These are phyloP conservation scores for Diplodia mutila DNA, from an alignment of 2,329 filamentous ascomycete genomes.

Conservation along the genomic window DNA sequence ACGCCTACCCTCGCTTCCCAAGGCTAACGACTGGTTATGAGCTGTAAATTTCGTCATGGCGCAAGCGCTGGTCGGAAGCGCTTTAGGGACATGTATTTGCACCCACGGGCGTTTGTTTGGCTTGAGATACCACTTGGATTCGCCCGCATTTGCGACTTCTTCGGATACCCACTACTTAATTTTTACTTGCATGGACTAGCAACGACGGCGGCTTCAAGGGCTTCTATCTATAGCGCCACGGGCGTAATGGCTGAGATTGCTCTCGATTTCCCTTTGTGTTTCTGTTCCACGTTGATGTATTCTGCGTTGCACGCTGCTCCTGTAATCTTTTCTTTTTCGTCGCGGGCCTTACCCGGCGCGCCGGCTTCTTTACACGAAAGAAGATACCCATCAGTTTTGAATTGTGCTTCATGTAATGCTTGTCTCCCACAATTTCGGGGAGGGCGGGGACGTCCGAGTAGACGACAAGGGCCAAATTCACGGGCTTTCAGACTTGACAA, in stretches of 20 bases:
- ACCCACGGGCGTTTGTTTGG: constrained; percentile 24
- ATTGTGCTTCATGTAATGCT: constrained; percentile 20
- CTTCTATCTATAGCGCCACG: constrained; percentile 16
- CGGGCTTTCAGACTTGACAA: constrained; percentile 8
- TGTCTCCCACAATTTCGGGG: neutral
- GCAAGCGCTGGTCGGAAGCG: constrained; percentile 23
- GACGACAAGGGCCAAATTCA: constrained; percentile 5
- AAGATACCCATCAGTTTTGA: constrained; percentile 18
- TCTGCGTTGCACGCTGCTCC: constrained; percentile 7
- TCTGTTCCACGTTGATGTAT: constrained; percentile 15
- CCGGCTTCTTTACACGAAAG: constrained; percentile 22
- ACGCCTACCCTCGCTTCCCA: constrained; percentile 16
- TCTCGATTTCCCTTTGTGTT: constrained; percentile 13
- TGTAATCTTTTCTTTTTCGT: constrained; percentile 12
- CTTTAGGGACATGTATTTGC: constrained; percentile 23
- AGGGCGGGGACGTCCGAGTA: constrained; percentile 9
- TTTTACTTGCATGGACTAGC: constrained; percentile 18
- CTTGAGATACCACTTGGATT: constrained; percentile 23
- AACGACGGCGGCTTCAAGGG: constrained; percentile 19
- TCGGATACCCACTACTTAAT: constrained; percentile 25
- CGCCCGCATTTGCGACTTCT: constrained; percentile 17
- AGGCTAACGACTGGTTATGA: constrained; percentile 24
- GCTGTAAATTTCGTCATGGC: constrained; percentile 23
- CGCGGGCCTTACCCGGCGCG: constrained; percentile 3
- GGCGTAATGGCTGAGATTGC: constrained; percentile 15